Base-by-base conservation (phyloP, 108 stramenopile genomes). In the Craspedostauros australis region DNA sequence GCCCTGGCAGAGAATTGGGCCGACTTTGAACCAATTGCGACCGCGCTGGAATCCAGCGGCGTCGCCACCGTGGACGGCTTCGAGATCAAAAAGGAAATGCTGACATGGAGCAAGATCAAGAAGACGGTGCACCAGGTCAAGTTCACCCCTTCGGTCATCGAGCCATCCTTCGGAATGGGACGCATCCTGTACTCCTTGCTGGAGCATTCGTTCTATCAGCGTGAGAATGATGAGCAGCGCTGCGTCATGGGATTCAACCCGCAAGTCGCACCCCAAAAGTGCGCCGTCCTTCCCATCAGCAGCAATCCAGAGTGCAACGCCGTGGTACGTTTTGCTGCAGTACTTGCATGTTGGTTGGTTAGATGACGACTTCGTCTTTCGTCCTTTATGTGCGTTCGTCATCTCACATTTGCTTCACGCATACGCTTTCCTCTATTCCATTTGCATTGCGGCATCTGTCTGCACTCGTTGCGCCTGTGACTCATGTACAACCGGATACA, bases 111-210 rank as follows among this genome's bases (percentile, higher is more conserved):
- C 27, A 86, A 91, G 61, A 64, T 60, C 24, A 75, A 50, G 54
- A 88, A 94, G 62, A 95, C 75, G 60, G 91, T 99, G 23, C 85
- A 94, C 46, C 95, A 96, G 68, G 76, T 80, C 49, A 98, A 97
- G 67, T 99, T 91, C 73, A 96, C 93, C 45, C 97, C 97, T 23
- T 92, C 89, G 42, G 97, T 99, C 15, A 98, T 99, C 61, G 99
- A 99, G 71, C 99, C 99, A 3, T 97, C 96, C 8, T 99, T 98
- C 67, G 99, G 99, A 29, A 98, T 99, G 77, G 99, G 99, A 36
- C 92, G 99, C 40, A 90, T 99, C 53, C 60, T 99, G 52, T 95
- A 99, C 63, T 92, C 95, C 7, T 70, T 99, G 29, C 67, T 99
- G 41, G 97, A 99, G 70, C 99, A 99, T 75, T 92, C 91, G 39